Percentiles rank a stretch among this genome's conserved stretches.
Conservation (phyloP, 192 early-diverging fungal genomes). For the Ambispora gerdemannii region DNA sequence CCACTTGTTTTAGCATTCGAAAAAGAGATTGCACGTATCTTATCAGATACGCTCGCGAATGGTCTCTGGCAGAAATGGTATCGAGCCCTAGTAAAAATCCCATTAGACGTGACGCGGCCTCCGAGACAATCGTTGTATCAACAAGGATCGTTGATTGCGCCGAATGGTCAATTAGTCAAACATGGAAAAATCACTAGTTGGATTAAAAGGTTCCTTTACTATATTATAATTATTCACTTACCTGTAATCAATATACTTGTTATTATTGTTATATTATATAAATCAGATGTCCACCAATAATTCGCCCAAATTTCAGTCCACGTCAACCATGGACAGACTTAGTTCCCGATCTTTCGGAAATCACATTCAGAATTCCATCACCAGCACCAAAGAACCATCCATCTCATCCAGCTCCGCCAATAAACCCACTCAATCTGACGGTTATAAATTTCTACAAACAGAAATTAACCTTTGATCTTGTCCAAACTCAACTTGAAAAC, state of each 20-base stretch:
- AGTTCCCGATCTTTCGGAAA: too few species aligned
- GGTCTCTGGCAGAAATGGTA: conserved; percentile 6
- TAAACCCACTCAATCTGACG: background rate
- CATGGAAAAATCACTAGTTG: background rate
- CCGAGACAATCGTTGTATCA: conserved; percentile 9
- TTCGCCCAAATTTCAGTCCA: background rate
- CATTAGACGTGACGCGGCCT: background rate
- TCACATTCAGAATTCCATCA: background rate
- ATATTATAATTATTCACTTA: background rate
- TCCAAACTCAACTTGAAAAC: background rate
- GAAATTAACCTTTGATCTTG: background rate
- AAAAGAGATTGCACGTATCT: background rate
- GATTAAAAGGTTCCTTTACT: conserved; percentile 1
- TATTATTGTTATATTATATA: too few species aligned
- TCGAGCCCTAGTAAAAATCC: background rate
- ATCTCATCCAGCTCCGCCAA: background rate
- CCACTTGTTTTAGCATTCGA: conserved; percentile 9
- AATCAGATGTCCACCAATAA: background rate
- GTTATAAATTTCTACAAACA: background rate
- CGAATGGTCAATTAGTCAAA: background rate
- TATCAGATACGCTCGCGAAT: background rate
- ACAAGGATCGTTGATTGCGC: conserved; percentile 3
- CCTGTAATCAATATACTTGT: too few species aligned
- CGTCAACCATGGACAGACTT: background rate
- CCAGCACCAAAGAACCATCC: background rate